phyloP scores from a whole-genome alignment of 345 rosid genomes.

The Lepidium sativum region DNA sequence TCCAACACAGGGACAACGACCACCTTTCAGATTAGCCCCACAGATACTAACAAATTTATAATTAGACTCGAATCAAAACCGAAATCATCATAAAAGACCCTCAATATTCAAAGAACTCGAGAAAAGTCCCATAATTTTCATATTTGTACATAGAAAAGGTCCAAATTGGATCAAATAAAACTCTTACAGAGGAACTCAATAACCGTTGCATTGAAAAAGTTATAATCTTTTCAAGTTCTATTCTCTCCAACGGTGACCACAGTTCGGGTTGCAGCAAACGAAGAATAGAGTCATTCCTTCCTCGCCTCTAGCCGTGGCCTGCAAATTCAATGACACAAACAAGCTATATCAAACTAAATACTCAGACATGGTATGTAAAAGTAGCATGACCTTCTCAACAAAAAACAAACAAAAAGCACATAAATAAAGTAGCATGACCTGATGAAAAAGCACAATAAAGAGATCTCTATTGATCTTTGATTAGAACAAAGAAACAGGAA shows the following conservation, averaged over 20 bases:
- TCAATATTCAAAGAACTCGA: not conserved
- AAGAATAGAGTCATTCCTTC: constrained; percentile 92
- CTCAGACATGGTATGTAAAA: not conserved
- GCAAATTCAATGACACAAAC: constrained; percentile 8
- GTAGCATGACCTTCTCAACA: not conserved
- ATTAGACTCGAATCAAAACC: not conserved
- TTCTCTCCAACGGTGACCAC: constrained; percentile 85
- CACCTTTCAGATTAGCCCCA: not conserved
- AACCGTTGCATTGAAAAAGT: not conserved
- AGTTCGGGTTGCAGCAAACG: constrained; percentile 87
- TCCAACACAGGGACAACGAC: not conserved
- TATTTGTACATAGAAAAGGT: not conserved
- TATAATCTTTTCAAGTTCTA: not conserved
- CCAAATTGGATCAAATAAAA: not conserved
- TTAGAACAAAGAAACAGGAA: not conserved
- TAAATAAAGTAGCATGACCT: not conserved
- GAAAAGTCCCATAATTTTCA: not conserved
- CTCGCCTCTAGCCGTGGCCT: constrained; percentile 89
- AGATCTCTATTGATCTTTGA: not conserved
- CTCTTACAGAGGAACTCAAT: not conserved
- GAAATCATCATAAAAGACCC: constrained; percentile 1
- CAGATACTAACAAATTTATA: not conserved
- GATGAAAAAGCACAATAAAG: not conserved
- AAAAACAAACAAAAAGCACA: too few species aligned
- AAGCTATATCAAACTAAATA: not conserved